Percentiles rank a stretch among this genome's conserved stretches.
These are phyloP conservation scores for Fonsecaea nubica DNA, from an alignment of 2,329 filamentous ascomycete species.

Conservation along the genomic window DNA sequence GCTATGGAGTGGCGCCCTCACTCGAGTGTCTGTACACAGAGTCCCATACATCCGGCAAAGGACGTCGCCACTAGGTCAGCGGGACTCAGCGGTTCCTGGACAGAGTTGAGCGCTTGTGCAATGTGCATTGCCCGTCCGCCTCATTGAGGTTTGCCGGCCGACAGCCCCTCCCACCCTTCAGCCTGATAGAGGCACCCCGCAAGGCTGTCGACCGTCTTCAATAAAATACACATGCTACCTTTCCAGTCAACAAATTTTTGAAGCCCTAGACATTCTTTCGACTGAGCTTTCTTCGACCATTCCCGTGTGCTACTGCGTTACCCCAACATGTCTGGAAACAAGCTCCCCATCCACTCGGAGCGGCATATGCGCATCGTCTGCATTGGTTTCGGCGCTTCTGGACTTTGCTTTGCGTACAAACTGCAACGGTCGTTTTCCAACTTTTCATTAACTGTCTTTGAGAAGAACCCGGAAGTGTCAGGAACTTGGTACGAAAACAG, in stretches of 20 bases:
- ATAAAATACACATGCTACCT: not conserved
- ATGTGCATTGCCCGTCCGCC: not conserved
- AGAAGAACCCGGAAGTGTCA: constrained; percentile 49
- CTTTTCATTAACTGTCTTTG: constrained; percentile 50
- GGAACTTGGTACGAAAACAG: constrained; percentile 52
- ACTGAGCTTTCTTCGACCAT: not conserved
- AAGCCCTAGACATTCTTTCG: not conserved
- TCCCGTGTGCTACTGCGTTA: not conserved
- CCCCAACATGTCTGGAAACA: not conserved
- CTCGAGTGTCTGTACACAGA: not conserved
- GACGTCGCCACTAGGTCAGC: not conserved
- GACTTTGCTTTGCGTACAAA: constrained; percentile 32
- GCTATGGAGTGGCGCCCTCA: not conserved
- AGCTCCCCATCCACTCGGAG: constrained; percentile 8
- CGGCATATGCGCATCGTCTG: constrained; percentile 32
- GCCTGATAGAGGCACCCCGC: not conserved
- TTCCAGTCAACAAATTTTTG: not conserved
- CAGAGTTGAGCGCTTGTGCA: not conserved
- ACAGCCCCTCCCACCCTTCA: not conserved
- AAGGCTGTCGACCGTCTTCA: not conserved
- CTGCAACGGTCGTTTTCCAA: constrained; percentile 37
- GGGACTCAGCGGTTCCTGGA: not conserved
- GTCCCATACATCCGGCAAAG: not conserved
- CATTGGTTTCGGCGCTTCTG: constrained; percentile 31
- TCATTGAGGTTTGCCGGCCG: not conserved